Percentiles rank a stretch among this genome's conserved stretches.
Conservation (phyloP, 192 early-diverging fungal genomes). For the Entomortierella parvispora region DNA sequence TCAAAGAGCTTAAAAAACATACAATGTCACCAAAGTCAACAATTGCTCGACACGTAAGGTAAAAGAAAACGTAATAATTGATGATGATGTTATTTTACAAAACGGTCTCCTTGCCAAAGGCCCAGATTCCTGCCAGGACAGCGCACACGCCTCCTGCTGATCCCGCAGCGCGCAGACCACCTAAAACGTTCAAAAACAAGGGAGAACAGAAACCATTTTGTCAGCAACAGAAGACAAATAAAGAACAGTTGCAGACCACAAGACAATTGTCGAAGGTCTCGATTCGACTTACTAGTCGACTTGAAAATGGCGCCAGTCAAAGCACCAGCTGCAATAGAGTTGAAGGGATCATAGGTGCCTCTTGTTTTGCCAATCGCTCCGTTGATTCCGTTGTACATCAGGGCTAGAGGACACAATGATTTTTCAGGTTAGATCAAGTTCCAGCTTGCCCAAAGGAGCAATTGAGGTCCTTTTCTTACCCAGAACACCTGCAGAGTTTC, state of each 20-base stretch:
- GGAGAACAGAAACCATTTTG: neutral
- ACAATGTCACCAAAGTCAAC: no score
- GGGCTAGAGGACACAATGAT: slow-evolving; percentile 38
- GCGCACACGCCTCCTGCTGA: slow-evolving; percentile 66
- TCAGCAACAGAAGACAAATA: neutral
- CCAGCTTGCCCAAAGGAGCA: neutral
- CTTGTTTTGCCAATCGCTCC: slow-evolving; percentile 67
- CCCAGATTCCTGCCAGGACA: slow-evolving; percentile 65
- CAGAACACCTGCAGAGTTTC: slow-evolving; percentile 80
- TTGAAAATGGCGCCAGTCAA: slow-evolving; percentile 82
- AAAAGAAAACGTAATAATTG: no score
- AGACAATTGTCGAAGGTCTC: neutral
- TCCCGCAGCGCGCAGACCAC: slow-evolving; percentile 65
- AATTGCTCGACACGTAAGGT: no score
- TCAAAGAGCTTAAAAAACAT: no score
- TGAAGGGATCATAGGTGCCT: slow-evolving; percentile 71
- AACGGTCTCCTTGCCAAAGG: slow-evolving; percentile 45
- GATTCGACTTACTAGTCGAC: slow-evolving; percentile 55
- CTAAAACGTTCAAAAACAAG: slow-evolving; percentile 42
- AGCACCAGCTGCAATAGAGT: slow-evolving; percentile 75
- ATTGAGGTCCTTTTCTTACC: slow-evolving; percentile 34
- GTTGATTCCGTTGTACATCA: slow-evolving; percentile 82
- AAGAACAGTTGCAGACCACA: neutral
- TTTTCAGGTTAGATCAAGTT: neutral
- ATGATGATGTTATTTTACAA: slow-evolving; percentile 30